A percentile compares a stretch with the other conserved stretches of the same genome.
Conservation (phyloP, 352 stramenopile species). For the Phytophthora ohioensis region DNA sequence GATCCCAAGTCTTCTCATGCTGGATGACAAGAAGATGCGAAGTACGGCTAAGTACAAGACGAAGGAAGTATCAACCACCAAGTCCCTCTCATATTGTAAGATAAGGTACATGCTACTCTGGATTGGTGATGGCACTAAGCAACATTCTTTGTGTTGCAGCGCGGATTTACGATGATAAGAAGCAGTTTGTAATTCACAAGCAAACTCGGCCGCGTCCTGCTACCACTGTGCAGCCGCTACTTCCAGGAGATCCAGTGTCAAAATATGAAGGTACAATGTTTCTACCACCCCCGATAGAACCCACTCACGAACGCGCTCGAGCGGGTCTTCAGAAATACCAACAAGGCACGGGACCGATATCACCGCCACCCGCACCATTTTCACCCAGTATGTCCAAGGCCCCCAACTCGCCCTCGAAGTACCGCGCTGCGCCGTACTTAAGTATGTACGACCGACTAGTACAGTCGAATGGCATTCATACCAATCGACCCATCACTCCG, state of each 20-base stretch:
- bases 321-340: conserved; percentile 32
- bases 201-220: conserved; percentile 50
- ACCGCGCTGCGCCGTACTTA: conserved; percentile 49
- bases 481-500: conserved; percentile 43
- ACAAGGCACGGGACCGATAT: conserved; percentile 3
- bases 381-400: conserved; percentile 25
- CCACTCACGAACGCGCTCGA: conserved; percentile 44
- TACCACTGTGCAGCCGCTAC: conserved; percentile 45
- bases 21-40: conserved; percentile 83
- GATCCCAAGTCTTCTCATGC: conserved; percentile 74
- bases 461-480: conserved; percentile 50
- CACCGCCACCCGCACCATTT: conserved; percentile 18
- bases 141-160: conserved; percentile 35
- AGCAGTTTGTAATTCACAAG: conserved; percentile 75
- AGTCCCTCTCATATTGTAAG: conserved; percentile 83
- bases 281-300: conserved; percentile 51
- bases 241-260: conserved; percentile 47
- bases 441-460: conserved; percentile 77
- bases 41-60: conserved; percentile 54
- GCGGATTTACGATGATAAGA: conserved; percentile 84
- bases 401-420: conserved; percentile 21
- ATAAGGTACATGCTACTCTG: neutral
- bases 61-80: conserved; percentile 43
- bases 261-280: conserved; percentile 73
- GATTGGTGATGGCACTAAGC: neutral